These are phyloP conservation scores for Tylopilus sp. DNA, from an alignment of 768 basidiomycete genomes.

Conservation along the genomic window DNA sequence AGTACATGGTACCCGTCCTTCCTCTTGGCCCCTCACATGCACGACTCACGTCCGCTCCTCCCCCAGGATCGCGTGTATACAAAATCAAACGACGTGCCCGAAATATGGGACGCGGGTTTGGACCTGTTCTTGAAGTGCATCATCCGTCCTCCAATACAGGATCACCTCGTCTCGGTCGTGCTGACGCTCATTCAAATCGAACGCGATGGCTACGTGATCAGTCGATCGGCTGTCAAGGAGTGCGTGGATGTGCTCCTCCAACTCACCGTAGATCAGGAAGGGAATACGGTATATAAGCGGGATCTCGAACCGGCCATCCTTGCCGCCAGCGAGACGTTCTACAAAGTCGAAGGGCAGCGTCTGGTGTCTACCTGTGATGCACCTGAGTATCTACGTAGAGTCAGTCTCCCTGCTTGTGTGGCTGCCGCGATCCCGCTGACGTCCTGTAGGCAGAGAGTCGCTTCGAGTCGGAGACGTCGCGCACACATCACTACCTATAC, in stretches of 20 bases:
- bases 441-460: slow-evolving; percentile 68
- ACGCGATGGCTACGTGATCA: slow-evolving; percentile 86
- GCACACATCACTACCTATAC: slow-evolving; percentile 84
- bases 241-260: slow-evolving; percentile 82
- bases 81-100: slow-evolving; percentile 66
- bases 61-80: slow-evolving; percentile 93
- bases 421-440: slow-evolving; percentile 7
- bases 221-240: slow-evolving; percentile 86
- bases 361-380: slow-evolving; percentile 75
- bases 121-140: slow-evolving; percentile 81
- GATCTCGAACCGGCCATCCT: slow-evolving; percentile 84
- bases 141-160: slow-evolving; percentile 75
- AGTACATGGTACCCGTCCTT: slow-evolving; percentile 79
- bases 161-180: slow-evolving; percentile 77
- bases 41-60: slow-evolving; percentile 13
- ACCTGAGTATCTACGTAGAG: slow-evolving; percentile 75
- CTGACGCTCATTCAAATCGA: slow-evolving; percentile 87
- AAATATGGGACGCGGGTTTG: slow-evolving; percentile 79
- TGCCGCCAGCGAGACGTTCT: slow-evolving; percentile 74
- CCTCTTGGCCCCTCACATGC: not conserved
- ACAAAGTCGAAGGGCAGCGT: slow-evolving; percentile 66
- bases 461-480: slow-evolving; percentile 77
- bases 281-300: slow-evolving; percentile 68
- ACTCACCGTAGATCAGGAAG: slow-evolving; percentile 50
- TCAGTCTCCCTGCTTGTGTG: slow-evolving; percentile 36